A percentile compares a stretch with the other conserved stretches of the same genome.
Conservation (phyloP, 306 rosid species). For the Abrus pulchellus region DNA sequence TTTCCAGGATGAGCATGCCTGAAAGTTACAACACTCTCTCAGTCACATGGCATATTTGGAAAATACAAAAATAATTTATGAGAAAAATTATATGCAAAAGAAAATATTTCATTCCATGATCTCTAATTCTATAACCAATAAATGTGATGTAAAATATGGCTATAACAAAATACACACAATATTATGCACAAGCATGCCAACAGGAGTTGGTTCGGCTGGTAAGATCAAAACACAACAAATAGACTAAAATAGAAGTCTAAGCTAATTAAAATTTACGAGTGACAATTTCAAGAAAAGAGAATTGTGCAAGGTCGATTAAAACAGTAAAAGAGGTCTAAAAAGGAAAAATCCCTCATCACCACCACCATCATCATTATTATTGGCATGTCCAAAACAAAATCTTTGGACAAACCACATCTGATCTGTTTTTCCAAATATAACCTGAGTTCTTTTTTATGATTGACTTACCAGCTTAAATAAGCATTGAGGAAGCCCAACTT, state of each 20-base stretch:
- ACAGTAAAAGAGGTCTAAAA: background rate
- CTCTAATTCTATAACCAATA: background rate
- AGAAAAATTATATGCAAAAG: background rate
- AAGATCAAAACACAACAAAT: constrained; percentile 5
- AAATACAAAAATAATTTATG: constrained; percentile 4
- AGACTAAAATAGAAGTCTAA: background rate
- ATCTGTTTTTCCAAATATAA: background rate
- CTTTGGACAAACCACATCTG: background rate
- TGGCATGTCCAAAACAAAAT: constrained; percentile 4
- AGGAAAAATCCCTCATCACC: background rate
- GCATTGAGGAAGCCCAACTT: background rate
- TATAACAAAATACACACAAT: background rate
- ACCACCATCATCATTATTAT: background rate
- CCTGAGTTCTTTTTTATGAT: background rate
- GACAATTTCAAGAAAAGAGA: background rate
- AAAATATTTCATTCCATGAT: constrained; percentile 30
- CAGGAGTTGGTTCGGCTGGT: background rate
- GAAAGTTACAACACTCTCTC: constrained; percentile 43
- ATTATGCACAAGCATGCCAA: background rate
- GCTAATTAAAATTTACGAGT: constrained; percentile 2
- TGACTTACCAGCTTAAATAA: background rate
- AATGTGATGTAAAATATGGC: constrained; percentile 19
- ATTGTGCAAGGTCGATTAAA: background rate
- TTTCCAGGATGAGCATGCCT: constrained; percentile 99
- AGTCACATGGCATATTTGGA: background rate